Conservation (phyloP, 768 basidiomycete genomes). For the Pleurotus cornucopiae region DNA sequence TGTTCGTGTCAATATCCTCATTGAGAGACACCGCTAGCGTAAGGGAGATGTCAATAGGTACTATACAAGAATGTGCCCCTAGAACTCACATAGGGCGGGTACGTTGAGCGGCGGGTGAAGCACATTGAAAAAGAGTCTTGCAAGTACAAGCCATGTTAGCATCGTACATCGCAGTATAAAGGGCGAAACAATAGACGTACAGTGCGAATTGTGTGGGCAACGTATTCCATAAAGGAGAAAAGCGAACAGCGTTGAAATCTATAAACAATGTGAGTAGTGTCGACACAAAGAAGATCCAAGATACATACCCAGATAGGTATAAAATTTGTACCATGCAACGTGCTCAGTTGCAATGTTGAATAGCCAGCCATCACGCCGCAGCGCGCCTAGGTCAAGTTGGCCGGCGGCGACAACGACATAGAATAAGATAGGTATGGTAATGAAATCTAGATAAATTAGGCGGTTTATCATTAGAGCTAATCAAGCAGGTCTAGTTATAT, state of each 20-base stretch:
- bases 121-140: constrained; percentile 78
- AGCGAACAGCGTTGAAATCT: constrained; percentile 63
- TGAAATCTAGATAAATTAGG: constrained; percentile 52
- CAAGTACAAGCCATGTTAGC: neutral
- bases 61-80: neutral
- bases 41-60: neutral
- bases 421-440: constrained; percentile 77
- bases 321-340: constrained; percentile 77
- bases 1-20: constrained; percentile 86
- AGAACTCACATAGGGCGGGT: constrained; percentile 69
- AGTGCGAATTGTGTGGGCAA: constrained; percentile 94
- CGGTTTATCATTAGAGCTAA: no score
- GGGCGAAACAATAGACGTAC: constrained; percentile 33
- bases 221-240: constrained; percentile 70
- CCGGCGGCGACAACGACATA: constrained; percentile 73
- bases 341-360: constrained; percentile 57
- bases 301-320: constrained; percentile 68
- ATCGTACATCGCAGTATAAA: neutral
- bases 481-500: neutral
- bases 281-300: neutral
- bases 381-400: constrained; percentile 48
- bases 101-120: constrained; percentile 86
- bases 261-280: neutral
- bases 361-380: constrained; percentile 77
- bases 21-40: constrained; percentile 77